These are phyloP conservation scores for Venturia carpophila DNA, from an alignment of 2,329 filamentous ascomycete species.

Conservation along the genomic window DNA sequence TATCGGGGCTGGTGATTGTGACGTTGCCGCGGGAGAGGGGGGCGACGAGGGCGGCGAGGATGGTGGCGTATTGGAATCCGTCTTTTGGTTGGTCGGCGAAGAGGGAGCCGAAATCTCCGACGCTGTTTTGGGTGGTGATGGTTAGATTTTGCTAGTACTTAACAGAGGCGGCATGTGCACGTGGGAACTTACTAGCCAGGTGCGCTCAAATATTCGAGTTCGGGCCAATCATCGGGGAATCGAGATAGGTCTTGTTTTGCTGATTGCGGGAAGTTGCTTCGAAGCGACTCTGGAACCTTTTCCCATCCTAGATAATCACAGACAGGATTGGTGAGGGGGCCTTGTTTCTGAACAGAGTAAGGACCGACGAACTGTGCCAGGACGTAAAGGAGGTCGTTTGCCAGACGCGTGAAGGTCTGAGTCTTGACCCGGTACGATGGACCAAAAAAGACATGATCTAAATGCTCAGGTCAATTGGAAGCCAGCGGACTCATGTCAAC, in stretches of 20 bases:
- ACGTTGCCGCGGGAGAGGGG: conserved; percentile 32
- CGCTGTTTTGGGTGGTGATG: not conserved
- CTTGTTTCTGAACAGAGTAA: conserved; percentile 13
- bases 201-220: conserved; percentile 28
- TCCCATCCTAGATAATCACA: conserved; percentile 23
- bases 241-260: conserved; percentile 20
- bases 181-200: conserved; percentile 19
- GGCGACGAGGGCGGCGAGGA: conserved; percentile 27
- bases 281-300: conserved; percentile 24
- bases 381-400: conserved; percentile 13
- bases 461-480: not conserved
- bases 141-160: not conserved
- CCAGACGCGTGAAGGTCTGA: conserved; percentile 17
- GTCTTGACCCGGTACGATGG: conserved; percentile 23
- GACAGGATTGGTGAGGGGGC: conserved; percentile 23
- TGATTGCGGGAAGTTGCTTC: conserved; percentile 17
- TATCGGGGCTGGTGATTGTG: conserved; percentile 26
- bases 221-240: conserved; percentile 31
- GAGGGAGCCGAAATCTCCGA: conserved; percentile 22
- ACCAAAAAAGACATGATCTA: conserved; percentile 32
- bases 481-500: too few species aligned
- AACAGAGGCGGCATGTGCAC: not conserved
- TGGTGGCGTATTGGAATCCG: conserved; percentile 28
- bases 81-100: conserved; percentile 24
- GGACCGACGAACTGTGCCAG: not conserved